Base-by-base conservation (phyloP, 1,284 basidiomycete species). In the Trametes polyzona region DNA sequence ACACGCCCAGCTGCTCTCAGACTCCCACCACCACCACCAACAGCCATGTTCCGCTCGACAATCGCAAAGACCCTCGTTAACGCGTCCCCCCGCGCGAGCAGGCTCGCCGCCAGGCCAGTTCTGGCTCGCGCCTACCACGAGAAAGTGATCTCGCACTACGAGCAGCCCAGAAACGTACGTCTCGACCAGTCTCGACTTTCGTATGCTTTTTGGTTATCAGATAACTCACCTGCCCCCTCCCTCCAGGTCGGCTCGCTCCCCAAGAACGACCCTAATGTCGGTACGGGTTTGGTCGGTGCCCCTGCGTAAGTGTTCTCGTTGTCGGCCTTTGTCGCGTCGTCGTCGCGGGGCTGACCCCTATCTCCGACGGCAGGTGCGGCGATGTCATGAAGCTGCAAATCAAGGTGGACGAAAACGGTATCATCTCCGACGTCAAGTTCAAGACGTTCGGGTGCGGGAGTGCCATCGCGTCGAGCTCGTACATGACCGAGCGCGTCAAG, bases 381-480 rank as follows among this genome's bases (percentile, higher is more conserved):
- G 96, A 97, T 76, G 95, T 98, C 48, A 98, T 98, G 96, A 99
- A 99, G 78, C 87, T 99, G 23, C 96, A 98, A 75, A 99, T 99
- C 73, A 92, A 94, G 67, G 97, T 99, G 57, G 90, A 96, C 75
- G 95, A 97, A 63, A 83, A 92, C 47, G 91, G 95, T 39, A 86
- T 98, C 75, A 99, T 99, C 71, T 92, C 91, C 54, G 96, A 99
- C 72, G 97, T 98, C 74, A 97, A 96, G 77, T 99, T 98, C 84
- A 98, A 97, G 81, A 97, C 95, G 0, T 98, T 97, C 73, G 95
- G 95, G 14, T 96, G 94, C 73, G 94, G 97, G 55, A 96, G 93
- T 61, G 97, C 96, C 64, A 99, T 99, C 63, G 97, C 97, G 1
- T 96, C 94, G 3, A 95, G 92, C 69, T 95, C 92, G 11, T 98